These are phyloP conservation scores for Coprinopsis strossmayeri DNA, from an alignment of 768 basidiomycete species.

Conservation along the genomic window DNA sequence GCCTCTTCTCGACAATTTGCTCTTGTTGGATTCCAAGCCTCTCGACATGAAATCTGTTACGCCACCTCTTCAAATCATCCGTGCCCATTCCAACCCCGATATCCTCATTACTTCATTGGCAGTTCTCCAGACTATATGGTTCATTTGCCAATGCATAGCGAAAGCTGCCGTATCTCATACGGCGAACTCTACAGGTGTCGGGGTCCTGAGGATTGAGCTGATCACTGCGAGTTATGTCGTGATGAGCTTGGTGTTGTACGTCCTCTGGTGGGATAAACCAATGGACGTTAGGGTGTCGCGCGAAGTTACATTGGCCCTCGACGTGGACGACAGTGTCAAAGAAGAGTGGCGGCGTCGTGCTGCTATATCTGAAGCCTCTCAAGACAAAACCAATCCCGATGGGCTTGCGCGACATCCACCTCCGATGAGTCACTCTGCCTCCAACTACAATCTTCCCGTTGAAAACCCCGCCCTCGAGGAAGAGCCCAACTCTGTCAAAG, in stretches of 20 bases:
- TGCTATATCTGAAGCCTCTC: background rate
- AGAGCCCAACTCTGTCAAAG: background rate
- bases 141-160: background rate
- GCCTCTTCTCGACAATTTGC: constrained; percentile 1
- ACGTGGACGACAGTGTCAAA: background rate
- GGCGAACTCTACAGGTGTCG: background rate
- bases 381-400: background rate
- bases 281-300: constrained; percentile 1
- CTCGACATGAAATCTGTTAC: background rate
- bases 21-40: background rate
- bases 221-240: constrained; percentile 1
- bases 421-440: background rate
- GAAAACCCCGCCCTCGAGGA: background rate
- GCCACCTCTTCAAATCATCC: background rate
- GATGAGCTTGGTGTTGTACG: constrained; percentile 3
- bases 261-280: constrained; percentile 3
- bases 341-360: background rate
- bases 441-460: too few species aligned
- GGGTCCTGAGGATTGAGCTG: constrained; percentile 1
- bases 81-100: background rate
- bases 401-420: background rate
- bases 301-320: background rate
- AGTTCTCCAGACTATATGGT: background rate
- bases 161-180: background rate
- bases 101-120: background rate